Percentiles rank a stretch among this genome's conserved stretches.
phyloP scores from a whole-genome alignment of 179 eudicot species.

The Silene coronaria region DNA sequence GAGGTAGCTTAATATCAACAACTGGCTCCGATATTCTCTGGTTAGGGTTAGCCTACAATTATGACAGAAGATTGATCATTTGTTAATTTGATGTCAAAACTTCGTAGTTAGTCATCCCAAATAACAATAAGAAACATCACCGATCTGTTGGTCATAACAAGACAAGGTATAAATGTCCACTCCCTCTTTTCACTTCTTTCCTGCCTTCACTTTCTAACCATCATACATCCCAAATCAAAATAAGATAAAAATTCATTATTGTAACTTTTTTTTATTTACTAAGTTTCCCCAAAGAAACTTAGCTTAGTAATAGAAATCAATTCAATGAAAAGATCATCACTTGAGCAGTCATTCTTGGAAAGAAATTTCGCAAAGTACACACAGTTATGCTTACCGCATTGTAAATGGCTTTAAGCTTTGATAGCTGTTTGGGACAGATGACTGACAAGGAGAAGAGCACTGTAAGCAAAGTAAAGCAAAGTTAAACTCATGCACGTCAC shows the following conservation, averaged over 20 bases:
- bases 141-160: too few relatives aligned
- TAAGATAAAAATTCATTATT: too few relatives aligned
- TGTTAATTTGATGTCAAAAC: not conserved
- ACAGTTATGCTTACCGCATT: slow-evolving; percentile 52
- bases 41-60: slow-evolving; percentile 63
- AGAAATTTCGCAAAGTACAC: not conserved
- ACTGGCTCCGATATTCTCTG: slow-evolving; percentile 61
- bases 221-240: too few relatives aligned
- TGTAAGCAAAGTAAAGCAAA: slow-evolving; percentile 37
- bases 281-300: too few relatives aligned
- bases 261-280: too few relatives aligned
- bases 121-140: too few relatives aligned
- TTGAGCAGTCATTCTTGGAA: not conserved
- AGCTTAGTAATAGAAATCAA: too few relatives aligned
- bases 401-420: slow-evolving; percentile 64
- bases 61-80: not conserved
- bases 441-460: slow-evolving; percentile 85
- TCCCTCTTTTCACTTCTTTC: too few relatives aligned
- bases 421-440: slow-evolving; percentile 69
- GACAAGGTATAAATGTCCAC: too few relatives aligned
- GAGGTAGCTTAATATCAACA: slow-evolving; percentile 68
- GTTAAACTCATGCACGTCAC: slow-evolving; percentile 3
- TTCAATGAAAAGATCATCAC: too few relatives aligned
- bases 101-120: not conserved
- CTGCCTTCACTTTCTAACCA: too few relatives aligned